Evolutionary conservation across 2,329 filamentous ascomycete genomes (phyloP), one percentile per base, ranked within the genome.

Genomic region (Rachicladosporium sp.): DNA sequence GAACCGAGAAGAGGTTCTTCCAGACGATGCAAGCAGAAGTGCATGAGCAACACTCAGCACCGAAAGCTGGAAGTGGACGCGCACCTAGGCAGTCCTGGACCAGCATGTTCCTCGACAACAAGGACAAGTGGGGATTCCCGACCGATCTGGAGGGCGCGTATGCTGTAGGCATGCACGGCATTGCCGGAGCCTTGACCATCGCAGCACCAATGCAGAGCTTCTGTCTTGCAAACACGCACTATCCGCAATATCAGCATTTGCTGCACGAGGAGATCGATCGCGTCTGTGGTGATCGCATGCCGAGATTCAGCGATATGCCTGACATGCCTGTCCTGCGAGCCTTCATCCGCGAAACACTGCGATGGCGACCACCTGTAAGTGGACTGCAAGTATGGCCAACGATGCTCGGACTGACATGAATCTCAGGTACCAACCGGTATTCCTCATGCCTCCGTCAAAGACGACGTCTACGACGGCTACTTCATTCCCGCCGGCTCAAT

Each of bases 221-320:
- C 47, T 66, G 62, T 43, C 54, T 68, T n/a, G 64, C 64, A 8
- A 62, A 68, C 58, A 58, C 58, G 39, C 53, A 63, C 46, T 63
- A 66, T 32, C 64, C 66, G 12, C 56, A 67, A 42, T 65, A 60
- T 36, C 53, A 66, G 37, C 52, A 15, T 19, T 21, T 41, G 3
- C 38, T 69, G 4, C 72, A 77, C 50, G 70, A 68, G 34, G 73
- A 78, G 53, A 65, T 78, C 10, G 74, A 78, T 46, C 56, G 63
- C 6, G 69, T 75, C 1, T 73, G 70, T 40, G 71, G 71, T 10
- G 64, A 71, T 42, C 63, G 68, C 12, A 63, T 75, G 58, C 73
- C 73, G 0, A 67, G 57, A 9, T 63, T 69, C 27, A 57, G 60
- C 5, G 70, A 77, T 48, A 68, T 66, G 46, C 56, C 67, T 2